Base-by-base conservation (phyloP, 169 alveolate species). In the Plasmodium gaboni region DNA sequence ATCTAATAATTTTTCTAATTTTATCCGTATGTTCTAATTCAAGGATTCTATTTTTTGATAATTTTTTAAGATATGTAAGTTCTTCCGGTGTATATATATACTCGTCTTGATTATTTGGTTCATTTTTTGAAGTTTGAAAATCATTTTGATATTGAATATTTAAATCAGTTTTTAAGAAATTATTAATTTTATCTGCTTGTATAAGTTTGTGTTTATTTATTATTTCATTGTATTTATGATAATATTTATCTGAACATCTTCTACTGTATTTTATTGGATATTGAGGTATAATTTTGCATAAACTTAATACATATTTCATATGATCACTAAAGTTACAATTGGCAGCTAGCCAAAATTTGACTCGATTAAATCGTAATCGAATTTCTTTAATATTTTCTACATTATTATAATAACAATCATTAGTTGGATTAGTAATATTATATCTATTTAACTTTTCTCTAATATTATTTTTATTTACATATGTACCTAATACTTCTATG, bases 291-390 rank as follows among this genome's bases (percentile, higher is more conserved):
- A 76, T 51, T 76, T 76, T 76, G 65, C 89, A 76, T 76, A 76
- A 48, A 72, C 89, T 76, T 76, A 76, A 42, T 50, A 76, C 89
- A 59, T 76, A 59, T 65, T 76, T 76, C 89, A 76, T 76, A 57
- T 76, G 89, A 48, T 76, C 89, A 63, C 89, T 92, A 92, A 96
- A 88, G 59, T 93, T 92, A 51, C 97, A 94, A 12, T 96, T 96
- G 6, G 93, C 97, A 32, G 95, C 97, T 8, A 96, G 91, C 98
- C 98, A 96, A 87, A 95, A 96, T 87, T 96, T 96, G 42, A 95
- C 91, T 26, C 98, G 88, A 32, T 96, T 93, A 88, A 95, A 96
- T 24, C 98, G 93, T 44, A 96, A 93, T 50, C 98, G 86, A 50
- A 96, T 94, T 73, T 96, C 98, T 22, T 93, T 89, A 24, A 94